phyloP scores from a whole-genome alignment of 257 asterid genomes.

The Leonotis leonurus region DNA sequence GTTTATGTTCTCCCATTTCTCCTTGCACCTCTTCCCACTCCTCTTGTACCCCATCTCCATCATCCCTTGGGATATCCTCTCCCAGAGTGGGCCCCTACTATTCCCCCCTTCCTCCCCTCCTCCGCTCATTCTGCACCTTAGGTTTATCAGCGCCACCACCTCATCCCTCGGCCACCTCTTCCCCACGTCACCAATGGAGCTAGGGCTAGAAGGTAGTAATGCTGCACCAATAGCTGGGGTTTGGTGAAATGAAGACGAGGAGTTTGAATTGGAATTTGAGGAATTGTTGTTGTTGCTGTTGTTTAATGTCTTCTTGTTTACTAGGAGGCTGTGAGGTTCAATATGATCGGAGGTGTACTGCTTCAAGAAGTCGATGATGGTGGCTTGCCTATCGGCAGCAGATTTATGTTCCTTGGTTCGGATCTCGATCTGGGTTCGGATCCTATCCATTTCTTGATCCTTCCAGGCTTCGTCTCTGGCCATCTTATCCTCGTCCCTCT shows the following conservation, averaged over 20 bases:
- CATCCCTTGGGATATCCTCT: slow-evolving; percentile 72
- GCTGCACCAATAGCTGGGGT: too few relatives aligned
- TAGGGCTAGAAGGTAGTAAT: slow-evolving; percentile 27
- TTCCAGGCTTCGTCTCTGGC: slow-evolving; percentile 61
- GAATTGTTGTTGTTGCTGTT: slow-evolving; percentile 2
- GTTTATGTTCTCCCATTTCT: slow-evolving; percentile 91
- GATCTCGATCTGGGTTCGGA: slow-evolving; percentile 32
- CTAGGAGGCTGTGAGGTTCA: too few relatives aligned
- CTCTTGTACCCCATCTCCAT: slow-evolving; percentile 62
- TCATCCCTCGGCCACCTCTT: slow-evolving; percentile 85
- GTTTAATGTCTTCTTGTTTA: slow-evolving; percentile 9
- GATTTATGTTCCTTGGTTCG: slow-evolving; percentile 42
- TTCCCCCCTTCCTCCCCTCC: not conserved
- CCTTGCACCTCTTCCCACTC: slow-evolving; percentile 73
- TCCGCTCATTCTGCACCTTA: slow-evolving; percentile 39
- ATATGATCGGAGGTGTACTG: slow-evolving; percentile 28
- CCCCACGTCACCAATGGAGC: slow-evolving; percentile 11
- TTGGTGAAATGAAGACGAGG: slow-evolving; percentile 1
- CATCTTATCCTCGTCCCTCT: slow-evolving; percentile 45
- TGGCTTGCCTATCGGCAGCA: slow-evolving; percentile 45
- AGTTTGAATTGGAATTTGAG: not conserved
- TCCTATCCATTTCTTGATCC: slow-evolving; percentile 38
- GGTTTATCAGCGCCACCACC: slow-evolving; percentile 58
- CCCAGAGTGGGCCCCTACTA: slow-evolving; percentile 69
- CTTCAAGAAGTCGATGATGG: slow-evolving; percentile 43